These are phyloP conservation scores for Neofusicoccum sp. DNA, from an alignment of 2,329 filamentous ascomycete genomes.

Conservation along the genomic window DNA sequence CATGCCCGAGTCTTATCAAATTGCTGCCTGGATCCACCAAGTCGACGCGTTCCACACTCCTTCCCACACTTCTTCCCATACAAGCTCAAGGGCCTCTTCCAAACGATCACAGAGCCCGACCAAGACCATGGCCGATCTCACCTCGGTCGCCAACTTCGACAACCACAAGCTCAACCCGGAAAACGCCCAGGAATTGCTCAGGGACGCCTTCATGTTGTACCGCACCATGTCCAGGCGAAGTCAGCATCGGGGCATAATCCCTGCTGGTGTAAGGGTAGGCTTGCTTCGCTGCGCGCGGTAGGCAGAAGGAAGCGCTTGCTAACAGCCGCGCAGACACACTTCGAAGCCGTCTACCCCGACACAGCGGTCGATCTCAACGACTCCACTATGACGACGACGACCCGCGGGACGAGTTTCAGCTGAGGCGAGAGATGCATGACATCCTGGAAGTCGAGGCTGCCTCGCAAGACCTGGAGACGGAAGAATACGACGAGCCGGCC, in stretches of 20 bases:
- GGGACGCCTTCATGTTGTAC: background rate
- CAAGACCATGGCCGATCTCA: background rate
- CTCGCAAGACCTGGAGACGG: background rate
- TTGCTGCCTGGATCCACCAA: background rate
- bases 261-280: background rate
- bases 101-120: background rate
- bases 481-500: background rate
- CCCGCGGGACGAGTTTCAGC: background rate
- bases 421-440: background rate
- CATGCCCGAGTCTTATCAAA: background rate
- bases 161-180: background rate
- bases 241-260: background rate
- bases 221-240: background rate
- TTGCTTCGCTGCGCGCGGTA: background rate
- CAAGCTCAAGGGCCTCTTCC: background rate
- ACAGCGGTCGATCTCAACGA: background rate
- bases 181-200: background rate
- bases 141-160: background rate
- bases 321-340: background rate
- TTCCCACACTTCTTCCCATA: background rate
- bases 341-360: background rate
- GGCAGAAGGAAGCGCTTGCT: background rate
- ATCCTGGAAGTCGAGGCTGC: background rate
- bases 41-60: background rate
- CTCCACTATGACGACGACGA: background rate